These are phyloP conservation scores for Hymenoscyphus occultus DNA, from an alignment of 2,329 filamentous ascomycete species.

Conservation along the genomic window DNA sequence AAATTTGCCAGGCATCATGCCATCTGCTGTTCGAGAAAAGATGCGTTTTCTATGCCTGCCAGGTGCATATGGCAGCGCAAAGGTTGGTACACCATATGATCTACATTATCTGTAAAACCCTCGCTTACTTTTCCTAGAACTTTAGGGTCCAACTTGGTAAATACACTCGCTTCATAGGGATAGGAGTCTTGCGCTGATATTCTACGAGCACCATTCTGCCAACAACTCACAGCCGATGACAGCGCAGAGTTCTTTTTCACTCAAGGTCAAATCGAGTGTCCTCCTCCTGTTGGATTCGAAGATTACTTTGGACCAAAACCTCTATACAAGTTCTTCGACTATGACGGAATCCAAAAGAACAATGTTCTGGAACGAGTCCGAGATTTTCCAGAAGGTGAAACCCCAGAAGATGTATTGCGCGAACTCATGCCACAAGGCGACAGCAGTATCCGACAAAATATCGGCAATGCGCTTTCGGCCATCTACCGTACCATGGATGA, in stretches of 20 bases:
- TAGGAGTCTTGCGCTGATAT: not conserved
- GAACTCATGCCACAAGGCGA: slow-evolving; percentile 23
- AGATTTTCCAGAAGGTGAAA: slow-evolving; percentile 28
- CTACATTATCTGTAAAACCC: not conserved
- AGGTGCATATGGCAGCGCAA: slow-evolving; percentile 55
- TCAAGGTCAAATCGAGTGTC: slow-evolving; percentile 46
- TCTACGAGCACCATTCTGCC: slow-evolving; percentile 44
- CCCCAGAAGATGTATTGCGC: slow-evolving; percentile 26
- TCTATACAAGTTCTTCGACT: slow-evolving; percentile 50
- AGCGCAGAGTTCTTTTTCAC: slow-evolving; percentile 50
- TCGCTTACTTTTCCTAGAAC: slow-evolving; percentile 40
- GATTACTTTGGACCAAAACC: slow-evolving; percentile 43
- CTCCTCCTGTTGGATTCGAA: slow-evolving; percentile 50
- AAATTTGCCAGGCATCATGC: not conserved
- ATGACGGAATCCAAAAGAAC: slow-evolving; percentile 38
- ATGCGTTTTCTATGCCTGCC: slow-evolving; percentile 58
- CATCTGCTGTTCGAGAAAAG: not conserved
- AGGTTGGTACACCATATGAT: slow-evolving; percentile 38
- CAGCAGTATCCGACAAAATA: slow-evolving; percentile 24
- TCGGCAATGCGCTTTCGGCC: slow-evolving; percentile 31
- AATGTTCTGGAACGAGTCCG: slow-evolving; percentile 28
- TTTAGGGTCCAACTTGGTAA: slow-evolving; percentile 53
- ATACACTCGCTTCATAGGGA: not conserved
- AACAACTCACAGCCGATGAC: slow-evolving; percentile 44
- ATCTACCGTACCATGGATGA: slow-evolving; percentile 45